phyloP scores from a whole-genome alignment of 805 yeast species.

The Candida morakotiae region DNA sequence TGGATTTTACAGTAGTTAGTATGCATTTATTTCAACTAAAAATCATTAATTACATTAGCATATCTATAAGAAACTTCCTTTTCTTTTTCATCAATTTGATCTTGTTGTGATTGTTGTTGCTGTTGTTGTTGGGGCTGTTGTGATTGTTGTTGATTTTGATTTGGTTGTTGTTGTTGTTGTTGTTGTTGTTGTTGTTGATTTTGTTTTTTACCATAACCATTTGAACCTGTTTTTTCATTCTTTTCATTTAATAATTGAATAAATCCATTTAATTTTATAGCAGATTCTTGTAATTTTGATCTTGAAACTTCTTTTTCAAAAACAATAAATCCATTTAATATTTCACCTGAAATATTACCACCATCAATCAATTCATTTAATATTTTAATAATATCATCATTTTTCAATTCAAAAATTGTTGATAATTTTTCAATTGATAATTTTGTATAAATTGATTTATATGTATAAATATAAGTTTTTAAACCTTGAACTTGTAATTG shows the following conservation, averaged over 20 bases:
- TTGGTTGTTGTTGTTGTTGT: constrained; percentile 27
- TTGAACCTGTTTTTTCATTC: constrained; percentile 78
- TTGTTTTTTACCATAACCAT: constrained; percentile 54
- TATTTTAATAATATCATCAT: constrained; percentile 53
- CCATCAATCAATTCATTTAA: constrained; percentile 71
- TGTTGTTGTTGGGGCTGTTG: constrained; percentile 29
- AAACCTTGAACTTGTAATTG: constrained; percentile 88
- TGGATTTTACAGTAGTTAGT: neutral
- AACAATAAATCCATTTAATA: constrained; percentile 65
- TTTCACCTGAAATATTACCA: constrained; percentile 72
- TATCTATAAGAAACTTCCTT: constrained; percentile 34
- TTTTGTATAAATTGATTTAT: constrained; percentile 70
- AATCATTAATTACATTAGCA: constrained; percentile 29
- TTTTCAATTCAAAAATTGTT: constrained; percentile 59
- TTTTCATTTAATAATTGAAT: constrained; percentile 73
- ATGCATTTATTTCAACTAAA: constrained; percentile 4
- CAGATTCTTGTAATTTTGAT: constrained; percentile 82
- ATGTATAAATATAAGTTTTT: constrained; percentile 87
- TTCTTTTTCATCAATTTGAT: constrained; percentile 9
- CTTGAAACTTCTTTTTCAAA: constrained; percentile 74
- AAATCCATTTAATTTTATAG: constrained; percentile 79
- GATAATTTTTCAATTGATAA: constrained; percentile 67
- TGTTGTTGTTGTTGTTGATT: constrained; percentile 35
- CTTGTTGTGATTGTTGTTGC: constrained; percentile 15
- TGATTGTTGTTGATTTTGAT: constrained; percentile 30